Conservation (phyloP, 352 stramenopile species). For the Globisporangium polare region DNA sequence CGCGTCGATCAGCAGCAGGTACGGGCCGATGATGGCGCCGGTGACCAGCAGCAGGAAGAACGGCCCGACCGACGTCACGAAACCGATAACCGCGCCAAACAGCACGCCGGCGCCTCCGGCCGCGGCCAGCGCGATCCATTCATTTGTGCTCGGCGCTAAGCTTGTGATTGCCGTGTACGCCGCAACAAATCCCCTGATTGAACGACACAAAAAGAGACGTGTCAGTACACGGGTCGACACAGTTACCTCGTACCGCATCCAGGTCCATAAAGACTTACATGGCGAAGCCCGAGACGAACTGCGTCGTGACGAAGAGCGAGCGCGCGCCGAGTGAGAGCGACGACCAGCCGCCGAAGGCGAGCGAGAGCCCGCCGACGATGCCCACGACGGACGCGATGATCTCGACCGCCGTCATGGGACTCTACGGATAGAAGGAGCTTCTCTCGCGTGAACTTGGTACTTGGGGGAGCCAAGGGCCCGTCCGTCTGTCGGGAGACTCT, state of each 20-base stretch:
- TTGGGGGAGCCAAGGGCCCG: not conserved
- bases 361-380: constrained; percentile 74
- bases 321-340: constrained; percentile 78
- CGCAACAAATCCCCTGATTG: constrained; percentile 56
- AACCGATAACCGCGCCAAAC: constrained; percentile 65
- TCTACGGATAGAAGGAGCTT: not conserved
- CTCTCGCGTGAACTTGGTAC: not conserved
- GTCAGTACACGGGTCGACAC: constrained; percentile 2
- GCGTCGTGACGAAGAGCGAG: constrained; percentile 78
- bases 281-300: constrained; percentile 77
- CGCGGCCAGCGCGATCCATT: constrained; percentile 67
- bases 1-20: constrained; percentile 77
- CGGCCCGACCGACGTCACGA: constrained; percentile 67
- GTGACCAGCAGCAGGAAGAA: constrained; percentile 67
- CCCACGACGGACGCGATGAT: constrained; percentile 78
- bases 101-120: constrained; percentile 59
- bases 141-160: constrained; percentile 54
- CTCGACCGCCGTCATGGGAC: constrained; percentile 30
- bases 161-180: constrained; percentile 66
- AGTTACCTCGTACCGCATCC: constrained; percentile 5
- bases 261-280: constrained; percentile 50
- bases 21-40: constrained; percentile 61
- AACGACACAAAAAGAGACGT: constrained; percentile 8
- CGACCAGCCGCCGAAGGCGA: constrained; percentile 86
- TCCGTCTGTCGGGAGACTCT: not conserved